Evolutionary conservation across 306 rosid genomes (phyloP).

Genomic region (Spatholobus suberectus): DNA sequence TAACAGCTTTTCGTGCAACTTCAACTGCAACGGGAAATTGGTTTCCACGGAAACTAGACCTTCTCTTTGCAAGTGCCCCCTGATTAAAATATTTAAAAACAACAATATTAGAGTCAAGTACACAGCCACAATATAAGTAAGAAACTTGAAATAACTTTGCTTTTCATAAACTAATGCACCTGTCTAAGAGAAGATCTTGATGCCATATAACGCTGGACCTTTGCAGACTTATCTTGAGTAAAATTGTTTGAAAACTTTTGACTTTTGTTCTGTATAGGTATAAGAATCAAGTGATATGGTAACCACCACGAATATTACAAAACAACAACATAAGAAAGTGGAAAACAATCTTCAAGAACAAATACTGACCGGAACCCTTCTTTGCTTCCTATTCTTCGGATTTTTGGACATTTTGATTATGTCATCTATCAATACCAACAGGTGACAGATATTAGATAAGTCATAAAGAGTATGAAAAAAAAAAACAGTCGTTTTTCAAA

Average conservation of each 20-base stretch:
- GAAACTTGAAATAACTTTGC: not conserved
- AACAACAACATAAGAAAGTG: not conserved
- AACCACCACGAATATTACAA: not conserved
- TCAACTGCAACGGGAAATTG: conserved; percentile 75
- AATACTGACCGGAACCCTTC: conserved; percentile 61
- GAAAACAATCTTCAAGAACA: not conserved
- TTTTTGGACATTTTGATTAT: conserved; percentile 84
- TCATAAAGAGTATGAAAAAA: not conserved
- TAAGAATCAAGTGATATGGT: not conserved
- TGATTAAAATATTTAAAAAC: conserved; percentile 31
- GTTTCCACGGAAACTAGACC: conserved; percentile 82
- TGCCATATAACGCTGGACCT: conserved; percentile 65
- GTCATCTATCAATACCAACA: conserved; percentile 55
- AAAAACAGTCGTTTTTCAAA: not conserved
- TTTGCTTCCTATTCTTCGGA: conserved; percentile 53
- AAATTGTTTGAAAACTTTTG: conserved; percentile 53
- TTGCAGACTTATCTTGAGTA: conserved; percentile 70
- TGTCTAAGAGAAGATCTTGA: conserved; percentile 85
- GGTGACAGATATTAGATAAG: not conserved
- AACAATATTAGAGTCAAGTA: not conserved
- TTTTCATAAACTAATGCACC: conserved; percentile 47
- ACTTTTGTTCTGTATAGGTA: conserved; percentile 64
- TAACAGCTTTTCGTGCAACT: conserved; percentile 74
- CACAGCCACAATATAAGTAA: not conserved
- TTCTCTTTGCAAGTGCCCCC: conserved; percentile 84